These are phyloP conservation scores for Candida palmyrensis DNA, from an alignment of 805 yeast genomes.

Conservation along the genomic window DNA sequence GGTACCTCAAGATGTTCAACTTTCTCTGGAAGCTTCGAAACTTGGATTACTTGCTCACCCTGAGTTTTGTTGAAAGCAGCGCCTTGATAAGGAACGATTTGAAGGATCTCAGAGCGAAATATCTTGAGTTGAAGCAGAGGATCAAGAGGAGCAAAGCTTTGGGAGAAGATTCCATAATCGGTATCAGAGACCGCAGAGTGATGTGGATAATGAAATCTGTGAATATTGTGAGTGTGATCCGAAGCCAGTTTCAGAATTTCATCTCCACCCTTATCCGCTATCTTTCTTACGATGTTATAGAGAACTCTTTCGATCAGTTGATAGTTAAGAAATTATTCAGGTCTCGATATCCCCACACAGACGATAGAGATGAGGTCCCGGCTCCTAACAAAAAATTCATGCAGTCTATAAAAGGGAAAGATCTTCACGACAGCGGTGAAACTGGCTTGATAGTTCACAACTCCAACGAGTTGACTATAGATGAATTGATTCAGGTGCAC, in stretches of 20 bases:
- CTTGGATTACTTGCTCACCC: slow-evolving; percentile 46
- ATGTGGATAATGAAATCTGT: slow-evolving; percentile 26
- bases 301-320: slow-evolving; percentile 26
- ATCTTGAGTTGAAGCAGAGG: slow-evolving; percentile 8
- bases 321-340: slow-evolving; percentile 20
- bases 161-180: no score
- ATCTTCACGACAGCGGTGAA: slow-evolving; percentile 3
- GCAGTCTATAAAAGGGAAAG: slow-evolving; percentile 3
- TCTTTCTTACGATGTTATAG: slow-evolving; percentile 44
- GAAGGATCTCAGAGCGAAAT: slow-evolving; percentile 10
- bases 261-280: slow-evolving; percentile 35
- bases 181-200: slow-evolving; percentile 22
- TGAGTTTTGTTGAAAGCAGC: slow-evolving; percentile 21
- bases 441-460: slow-evolving; percentile 8
- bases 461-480: slow-evolving; percentile 38
- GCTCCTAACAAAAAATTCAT: slow-evolving; percentile 2
- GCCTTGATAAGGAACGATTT: slow-evolving; percentile 23
- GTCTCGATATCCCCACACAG: slow-evolving; percentile 2
- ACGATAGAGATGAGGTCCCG: not conserved
- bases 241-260: slow-evolving; percentile 37
- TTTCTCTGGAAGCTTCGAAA: slow-evolving; percentile 78
- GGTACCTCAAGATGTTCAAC: slow-evolving; percentile 76
- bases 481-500: slow-evolving; percentile 42
- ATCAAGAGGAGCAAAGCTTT: slow-evolving; percentile 15
- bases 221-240: slow-evolving; percentile 30